phyloP scores from a whole-genome alignment of 305 asterid species.

The Caryopteris hybrid region DNA sequence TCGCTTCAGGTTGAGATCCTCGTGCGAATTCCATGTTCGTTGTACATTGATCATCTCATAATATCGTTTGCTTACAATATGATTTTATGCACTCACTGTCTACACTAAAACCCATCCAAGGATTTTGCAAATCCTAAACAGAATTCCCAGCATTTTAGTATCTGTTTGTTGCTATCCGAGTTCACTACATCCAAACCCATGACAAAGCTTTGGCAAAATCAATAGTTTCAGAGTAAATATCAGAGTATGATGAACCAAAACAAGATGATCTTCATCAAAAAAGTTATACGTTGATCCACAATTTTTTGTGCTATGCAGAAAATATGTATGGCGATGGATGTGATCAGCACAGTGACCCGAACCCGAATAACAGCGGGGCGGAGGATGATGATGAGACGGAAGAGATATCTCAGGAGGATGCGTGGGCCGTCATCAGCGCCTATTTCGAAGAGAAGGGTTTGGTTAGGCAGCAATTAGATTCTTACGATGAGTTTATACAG shows the following conservation, averaged over 20 bases:
- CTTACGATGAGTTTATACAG: slow-evolving; percentile 59
- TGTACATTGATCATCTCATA: too few relatives aligned
- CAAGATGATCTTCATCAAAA: background rate
- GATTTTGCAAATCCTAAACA: background rate
- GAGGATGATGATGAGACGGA: slow-evolving; percentile 22
- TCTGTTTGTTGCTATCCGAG: too few relatives aligned
- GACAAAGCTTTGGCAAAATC: background rate
- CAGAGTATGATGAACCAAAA: background rate
- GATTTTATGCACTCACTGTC: background rate
- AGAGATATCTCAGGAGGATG: slow-evolving; percentile 49
- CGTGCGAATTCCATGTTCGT: too few relatives aligned
- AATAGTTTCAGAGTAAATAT: background rate
- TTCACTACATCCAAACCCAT: background rate
- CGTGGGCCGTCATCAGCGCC: slow-evolving; percentile 56
- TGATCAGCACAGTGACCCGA: background rate
- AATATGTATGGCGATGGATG: slow-evolving; percentile 25
- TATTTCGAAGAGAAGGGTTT: slow-evolving; percentile 60
- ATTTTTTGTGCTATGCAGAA: too few relatives aligned
- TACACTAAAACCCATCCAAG: background rate
- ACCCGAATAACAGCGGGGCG: background rate
- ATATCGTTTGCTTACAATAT: too few relatives aligned
- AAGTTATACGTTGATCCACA: background rate
- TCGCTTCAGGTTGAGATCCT: too few relatives aligned
- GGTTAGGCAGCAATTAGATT: slow-evolving; percentile 54
- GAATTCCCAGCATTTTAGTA: slow-evolving; percentile 1